Evolutionary conservation across 179 eudicot species (phyloP), one percentile per base, ranked within the genome.

Genomic region (Camellia oleifera): DNA sequence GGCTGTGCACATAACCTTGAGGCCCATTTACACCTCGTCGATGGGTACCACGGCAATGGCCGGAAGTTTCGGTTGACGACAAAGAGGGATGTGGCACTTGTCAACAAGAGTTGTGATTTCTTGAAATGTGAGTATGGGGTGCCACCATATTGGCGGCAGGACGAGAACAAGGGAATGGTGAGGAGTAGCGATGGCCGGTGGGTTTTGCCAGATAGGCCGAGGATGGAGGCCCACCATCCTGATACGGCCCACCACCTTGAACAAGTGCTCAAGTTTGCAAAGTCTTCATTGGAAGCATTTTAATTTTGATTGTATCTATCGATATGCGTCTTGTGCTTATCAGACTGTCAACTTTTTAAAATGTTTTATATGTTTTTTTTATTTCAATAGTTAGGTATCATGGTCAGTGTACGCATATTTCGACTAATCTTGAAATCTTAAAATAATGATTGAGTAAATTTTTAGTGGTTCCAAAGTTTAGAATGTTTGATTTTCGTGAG

Each of bases 101-200:
- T 94, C 18, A 94, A 94, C 81, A 94, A 93, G 77, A 87, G 83
- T 57, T 82, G 87, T 0, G 86, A 89, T 64, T 85, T 91, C 18
- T 77, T 94, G 79, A 93, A 86, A 82, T 70, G 72, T 1, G 85
- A 89, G 42, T 84, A 83, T 68, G 89, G 84, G 42, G 84, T 94
- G 48, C 98, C 98, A 14, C 94, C 97, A 4, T 32, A 63, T 48
- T 94, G 97, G 98, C 80, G 94, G 80, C 94, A 90, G 77, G 93
- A 90, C 40, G 80, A 82, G 68, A 90, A 94, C 82, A 92, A 90
- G 78, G 93, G 97, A 20, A 88, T 91, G 93, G 87, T 86, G 42
- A 85, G 90, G 86, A 80, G 72, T 23, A 61, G 42, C 2, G 93
- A 91, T 1, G 97, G 95, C 0, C 85, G 85, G 3, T 94, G 98